Base-by-base conservation (phyloP, 306 rosid species). In the Arachis hypogaea region DNA sequence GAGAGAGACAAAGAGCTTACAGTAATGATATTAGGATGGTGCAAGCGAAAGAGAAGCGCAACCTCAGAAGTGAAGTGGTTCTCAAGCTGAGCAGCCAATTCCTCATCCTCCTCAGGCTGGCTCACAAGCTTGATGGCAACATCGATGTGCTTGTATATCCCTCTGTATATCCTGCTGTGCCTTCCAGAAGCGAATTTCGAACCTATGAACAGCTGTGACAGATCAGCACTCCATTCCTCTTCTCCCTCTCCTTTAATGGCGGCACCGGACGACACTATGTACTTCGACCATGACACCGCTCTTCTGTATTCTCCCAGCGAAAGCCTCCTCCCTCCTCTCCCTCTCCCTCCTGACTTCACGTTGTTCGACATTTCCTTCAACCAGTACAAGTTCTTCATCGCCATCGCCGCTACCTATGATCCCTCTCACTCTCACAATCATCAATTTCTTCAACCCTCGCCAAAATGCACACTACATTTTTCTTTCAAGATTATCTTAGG, bases 221-320 rank as follows among this genome's bases (percentile, higher is more conserved):
- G 62, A 62, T 95, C 99, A 8, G 99, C 99, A 69, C 96, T 89
- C 98, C 99, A 95, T 49, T 90, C 97, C 11, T 88, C 92, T 75
- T 87, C 91, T 16, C 84, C 97, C 7, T 92, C 93, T 8, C 93
- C 96, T 63, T 95, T 95, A 4, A 95, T 95, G 65, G 89, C 92
- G 5, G 96, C 99, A 4, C 99, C 99, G 0, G 98, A 87, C 0
- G 99, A 95, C 1, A 92, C 88, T 82, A 92, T 49, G 49, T 95
- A 95, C 86, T 90, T 95, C 5, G 99, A 95, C 99, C 99, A 95
- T 44, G 99, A 95, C 72, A 92, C 92, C 2, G 99, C 98, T 66
- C 93, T 61, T 62, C 71, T 85, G 83, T 95, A 95, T 77, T 95
- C 99, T 10, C 99, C 96, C 4, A 95, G 85, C 0, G 98, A 95